Conservation (phyloP, 2,329 filamentous ascomycete species). For the Aspergillus pseudotamarii region DNA sequence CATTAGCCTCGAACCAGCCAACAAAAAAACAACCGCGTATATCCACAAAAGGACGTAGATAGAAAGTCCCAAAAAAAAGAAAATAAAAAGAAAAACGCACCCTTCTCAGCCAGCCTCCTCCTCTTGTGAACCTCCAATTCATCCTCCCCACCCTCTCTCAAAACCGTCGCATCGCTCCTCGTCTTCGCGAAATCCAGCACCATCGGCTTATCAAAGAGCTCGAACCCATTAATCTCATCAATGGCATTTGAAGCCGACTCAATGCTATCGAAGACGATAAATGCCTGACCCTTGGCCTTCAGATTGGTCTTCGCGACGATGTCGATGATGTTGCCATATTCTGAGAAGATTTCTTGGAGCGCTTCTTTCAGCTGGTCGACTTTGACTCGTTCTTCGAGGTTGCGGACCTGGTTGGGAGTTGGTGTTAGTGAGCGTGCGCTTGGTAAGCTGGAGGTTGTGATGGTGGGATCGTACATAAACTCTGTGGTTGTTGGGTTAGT, state of each 20-base stretch:
- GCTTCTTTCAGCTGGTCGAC: slow-evolving; percentile 73
- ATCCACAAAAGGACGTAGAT: not conserved
- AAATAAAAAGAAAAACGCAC: slow-evolving; percentile 49
- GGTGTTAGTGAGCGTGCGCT: slow-evolving; percentile 15
- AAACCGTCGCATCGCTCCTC: slow-evolving; percentile 83
- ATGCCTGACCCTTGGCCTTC: slow-evolving; percentile 92
- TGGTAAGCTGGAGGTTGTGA: slow-evolving; percentile 11
- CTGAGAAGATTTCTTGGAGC: slow-evolving; percentile 76
- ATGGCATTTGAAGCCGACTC: slow-evolving; percentile 80
- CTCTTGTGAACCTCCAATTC: slow-evolving; percentile 87
- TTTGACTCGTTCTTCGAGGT: slow-evolving; percentile 91
- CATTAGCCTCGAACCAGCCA: not conserved
- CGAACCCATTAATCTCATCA: slow-evolving; percentile 88
- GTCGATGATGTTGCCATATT: slow-evolving; percentile 84
- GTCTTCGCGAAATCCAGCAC: slow-evolving; percentile 78
- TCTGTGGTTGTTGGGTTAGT: slow-evolving; percentile 29
- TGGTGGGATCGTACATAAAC: slow-evolving; percentile 41
- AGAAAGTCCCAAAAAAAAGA: not conserved
- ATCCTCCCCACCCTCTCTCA: slow-evolving; percentile 71
- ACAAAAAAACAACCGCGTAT: not conserved
- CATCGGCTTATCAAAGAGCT: slow-evolving; percentile 91
- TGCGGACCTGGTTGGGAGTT: slow-evolving; percentile 58
- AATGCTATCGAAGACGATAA: slow-evolving; percentile 84
- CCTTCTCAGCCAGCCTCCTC: slow-evolving; percentile 83
- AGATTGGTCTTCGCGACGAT: slow-evolving; percentile 87